A percentile compares a stretch with the other conserved stretches of the same genome.
phyloP scores from a whole-genome alignment of 1,284 basidiomycete genomes.

The Wolfiporia cocos region DNA sequence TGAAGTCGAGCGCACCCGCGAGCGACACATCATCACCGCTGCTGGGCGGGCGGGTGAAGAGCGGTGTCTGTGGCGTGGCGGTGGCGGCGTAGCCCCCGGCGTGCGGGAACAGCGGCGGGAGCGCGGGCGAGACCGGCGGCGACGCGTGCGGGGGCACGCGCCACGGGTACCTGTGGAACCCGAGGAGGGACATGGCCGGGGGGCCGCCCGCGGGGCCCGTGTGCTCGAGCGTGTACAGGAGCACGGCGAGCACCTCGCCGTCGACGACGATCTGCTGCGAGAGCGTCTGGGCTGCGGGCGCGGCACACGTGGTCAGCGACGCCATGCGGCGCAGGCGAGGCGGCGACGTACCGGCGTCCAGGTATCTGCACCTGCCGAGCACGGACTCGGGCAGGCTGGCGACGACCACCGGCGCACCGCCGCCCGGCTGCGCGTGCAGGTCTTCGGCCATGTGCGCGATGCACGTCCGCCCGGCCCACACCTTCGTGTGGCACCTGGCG shows the following conservation, averaged over 20 bases:
- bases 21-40: slow-evolving; percentile 4
- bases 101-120: slow-evolving; percentile 4
- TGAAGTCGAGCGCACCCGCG: slow-evolving; percentile 5
- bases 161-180: slow-evolving; percentile 42
- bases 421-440: slow-evolving; percentile 32
- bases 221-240: slow-evolving; percentile 64
- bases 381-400: slow-evolving; percentile 57
- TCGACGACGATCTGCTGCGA: slow-evolving; percentile 66
- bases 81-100: no score
- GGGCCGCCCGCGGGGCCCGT: slow-evolving; percentile 32
- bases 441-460: slow-evolving; percentile 43
- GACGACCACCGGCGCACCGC: slow-evolving; percentile 25
- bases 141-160: slow-evolving; percentile 16
- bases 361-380: slow-evolving; percentile 56
- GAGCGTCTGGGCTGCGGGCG: slow-evolving; percentile 41
- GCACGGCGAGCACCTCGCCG: slow-evolving; percentile 49
- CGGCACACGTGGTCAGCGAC: slow-evolving; percentile 13
- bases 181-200: slow-evolving; percentile 54
- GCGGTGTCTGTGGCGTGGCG: slow-evolving; percentile 8
- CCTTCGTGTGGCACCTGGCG: slow-evolving; percentile 56
- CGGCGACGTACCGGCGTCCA: slow-evolving; percentile 35
- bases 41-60: slow-evolving; percentile 8
- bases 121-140: slow-evolving; percentile 14
- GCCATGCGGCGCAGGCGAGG: slow-evolving; percentile 14
- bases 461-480: slow-evolving; percentile 43